Base-by-base conservation (phyloP, 176 grass and related monocot species). In the Typha latifolia region DNA sequence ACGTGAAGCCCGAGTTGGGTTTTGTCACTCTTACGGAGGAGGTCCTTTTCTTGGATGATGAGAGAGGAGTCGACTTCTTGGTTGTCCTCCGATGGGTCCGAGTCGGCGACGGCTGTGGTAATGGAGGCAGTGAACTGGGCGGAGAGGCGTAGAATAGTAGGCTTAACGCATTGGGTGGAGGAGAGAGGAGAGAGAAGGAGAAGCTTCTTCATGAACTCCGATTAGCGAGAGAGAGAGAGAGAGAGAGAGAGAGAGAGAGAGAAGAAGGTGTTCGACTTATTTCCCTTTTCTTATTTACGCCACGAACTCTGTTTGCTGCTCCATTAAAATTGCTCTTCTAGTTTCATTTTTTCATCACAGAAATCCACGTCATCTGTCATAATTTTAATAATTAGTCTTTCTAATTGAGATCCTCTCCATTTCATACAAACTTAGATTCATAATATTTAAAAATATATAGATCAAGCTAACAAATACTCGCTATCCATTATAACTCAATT, bases 31-130 rank as follows among this genome's bases (percentile, higher is more conserved):
- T 47, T 67, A 8, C n/a, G 51, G 9, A 76, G 64, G 3, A 76
- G 51, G 51, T 76, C 73, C 31, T 67, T 76, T 37, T 67, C 63
- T 16, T 18, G 51, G 29, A 76, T 67, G 31, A 67, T 24, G 51
- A 21, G 52, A 1, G 64, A 51, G 50, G 14, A 67, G 13, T 4
- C 19, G 51, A 18, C 20, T 20, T 12, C 51, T 14, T 52, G 12
- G 13, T 59, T 14, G 31, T 51, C 9, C 15, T 65, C 62, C 24
- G 72, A 32, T 24, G 62, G 27, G 21, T 31, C 57, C 37, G 23
- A 27, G 22, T 53, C 3, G 16, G 77, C 1, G 19, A 56, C 32
- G 64, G 66, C 2, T 5, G 62, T 3, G 27, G 71, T 3, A 29
- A 29, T 14, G 32, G 26, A 11, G 48, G 49, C 27, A 12, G 65